Conservation (phyloP, 768 basidiomycete genomes). For the Austroboletus festivus region DNA sequence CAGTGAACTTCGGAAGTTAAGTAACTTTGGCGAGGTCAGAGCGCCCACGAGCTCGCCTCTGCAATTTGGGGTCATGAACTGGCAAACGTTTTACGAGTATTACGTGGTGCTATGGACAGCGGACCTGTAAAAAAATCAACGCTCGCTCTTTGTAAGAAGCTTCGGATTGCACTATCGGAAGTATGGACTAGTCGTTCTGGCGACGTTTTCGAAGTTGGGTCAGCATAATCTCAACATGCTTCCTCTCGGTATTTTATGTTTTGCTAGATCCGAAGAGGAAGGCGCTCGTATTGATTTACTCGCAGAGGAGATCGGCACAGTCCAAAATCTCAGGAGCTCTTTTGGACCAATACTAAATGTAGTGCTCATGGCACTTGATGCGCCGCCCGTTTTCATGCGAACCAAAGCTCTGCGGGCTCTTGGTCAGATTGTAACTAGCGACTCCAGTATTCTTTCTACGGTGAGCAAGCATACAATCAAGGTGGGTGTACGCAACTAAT, state of each 20-base stretch:
- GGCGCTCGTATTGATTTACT: conserved; percentile 62
- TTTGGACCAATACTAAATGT: conserved; percentile 83
- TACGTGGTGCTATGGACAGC: conserved; percentile 46
- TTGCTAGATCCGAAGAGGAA: conserved; percentile 66
- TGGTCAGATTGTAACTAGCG: conserved; percentile 85
- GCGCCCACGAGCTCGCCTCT: conserved; percentile 77
- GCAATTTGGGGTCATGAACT: conserved; percentile 83
- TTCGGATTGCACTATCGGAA: conserved; percentile 63
- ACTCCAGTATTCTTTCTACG: conserved; percentile 74
- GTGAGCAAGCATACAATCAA: conserved; percentile 41
- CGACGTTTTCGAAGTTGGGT: conserved; percentile 86
- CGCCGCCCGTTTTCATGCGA: conserved; percentile 85
- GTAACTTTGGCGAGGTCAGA: conserved; percentile 36
- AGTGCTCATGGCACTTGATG: conserved; percentile 77
- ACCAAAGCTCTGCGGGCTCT: conserved; percentile 91
- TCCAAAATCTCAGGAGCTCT: conserved; percentile 72
- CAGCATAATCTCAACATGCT: conserved; percentile 16
- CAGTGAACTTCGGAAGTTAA: background rate
- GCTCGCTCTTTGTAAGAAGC: conserved; percentile 45
- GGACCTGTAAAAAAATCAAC: conserved; percentile 18
- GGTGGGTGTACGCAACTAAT: conserved; percentile 1
- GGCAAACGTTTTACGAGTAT: conserved; percentile 60
- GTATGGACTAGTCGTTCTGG: conserved; percentile 68
- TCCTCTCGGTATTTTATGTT: conserved; percentile 3
- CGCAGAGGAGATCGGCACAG: conserved; percentile 71